Conservation (phyloP, 495 filamentous ascomycete species). For the Daldinia decipiens region DNA sequence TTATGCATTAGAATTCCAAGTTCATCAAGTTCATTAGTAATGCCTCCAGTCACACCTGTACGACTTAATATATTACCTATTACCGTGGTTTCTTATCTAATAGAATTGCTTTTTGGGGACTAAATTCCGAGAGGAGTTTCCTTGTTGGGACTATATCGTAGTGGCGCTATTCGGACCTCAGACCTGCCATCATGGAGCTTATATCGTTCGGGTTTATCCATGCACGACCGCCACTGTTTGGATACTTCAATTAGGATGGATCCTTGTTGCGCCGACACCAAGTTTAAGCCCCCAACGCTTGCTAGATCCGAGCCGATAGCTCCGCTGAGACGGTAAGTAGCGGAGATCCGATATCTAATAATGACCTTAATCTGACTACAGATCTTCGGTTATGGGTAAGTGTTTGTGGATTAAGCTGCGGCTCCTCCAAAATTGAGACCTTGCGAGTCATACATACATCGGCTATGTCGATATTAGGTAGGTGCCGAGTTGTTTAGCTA, state of each 20-base stretch:
- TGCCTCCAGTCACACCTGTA: too few species aligned
- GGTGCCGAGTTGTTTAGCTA: too few species aligned
- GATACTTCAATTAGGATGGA: too few species aligned
- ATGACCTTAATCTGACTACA: constrained; percentile 29
- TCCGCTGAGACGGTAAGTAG: constrained; percentile 7
- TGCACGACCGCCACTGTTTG: not conserved
- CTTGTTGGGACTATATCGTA: too few species aligned
- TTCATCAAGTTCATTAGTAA: too few species aligned
- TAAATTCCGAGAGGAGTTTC: too few species aligned
- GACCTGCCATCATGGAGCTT: not conserved
- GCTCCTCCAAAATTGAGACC: not conserved
- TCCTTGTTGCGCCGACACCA: not conserved
- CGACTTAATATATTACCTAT: not conserved
- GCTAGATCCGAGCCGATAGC: constrained; percentile 23
- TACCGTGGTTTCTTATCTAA: not conserved
- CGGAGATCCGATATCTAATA: constrained; percentile 29
- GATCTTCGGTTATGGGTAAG: not conserved
- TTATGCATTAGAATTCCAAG: too few species aligned
- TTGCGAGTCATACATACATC: not conserved
- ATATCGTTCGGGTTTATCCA: not conserved
- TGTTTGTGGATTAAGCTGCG: not conserved
- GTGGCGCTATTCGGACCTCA: not conserved
- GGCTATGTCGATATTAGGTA: not conserved
- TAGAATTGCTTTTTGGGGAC: too few species aligned
- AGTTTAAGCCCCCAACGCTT: not conserved